Conservation (phyloP, 345 rosid genomes). For the Acer negundo region DNA sequence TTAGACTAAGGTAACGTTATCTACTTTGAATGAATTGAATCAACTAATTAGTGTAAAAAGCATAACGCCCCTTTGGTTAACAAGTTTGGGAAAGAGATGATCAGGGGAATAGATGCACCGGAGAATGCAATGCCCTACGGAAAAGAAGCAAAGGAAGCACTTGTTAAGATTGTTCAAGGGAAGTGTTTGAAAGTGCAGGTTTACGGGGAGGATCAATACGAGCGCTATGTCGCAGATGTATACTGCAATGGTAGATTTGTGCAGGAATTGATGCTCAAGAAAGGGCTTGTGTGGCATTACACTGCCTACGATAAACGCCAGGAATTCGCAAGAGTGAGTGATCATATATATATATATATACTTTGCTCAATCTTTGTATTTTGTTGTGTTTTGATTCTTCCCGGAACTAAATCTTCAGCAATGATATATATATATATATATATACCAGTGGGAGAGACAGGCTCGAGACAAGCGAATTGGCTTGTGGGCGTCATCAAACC, state of each 20-base stretch:
- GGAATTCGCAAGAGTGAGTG: conserved; percentile 56
- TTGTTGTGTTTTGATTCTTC: not conserved
- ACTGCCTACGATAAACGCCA: conserved; percentile 53
- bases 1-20: conserved; percentile 55
- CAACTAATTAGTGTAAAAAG: not conserved
- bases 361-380: not conserved
- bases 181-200: conserved; percentile 62
- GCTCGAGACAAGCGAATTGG: conserved; percentile 66
- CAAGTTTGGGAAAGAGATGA: conserved; percentile 20
- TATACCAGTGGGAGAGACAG: conserved; percentile 72
- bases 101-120: conserved; percentile 93
- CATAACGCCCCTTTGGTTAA: not conserved
- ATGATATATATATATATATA: too few species aligned
- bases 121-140: conserved; percentile 79
- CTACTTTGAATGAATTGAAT: not conserved
- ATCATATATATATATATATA: not conserved
- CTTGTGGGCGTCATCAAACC: conserved; percentile 79
- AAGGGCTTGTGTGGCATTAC: conserved; percentile 92
- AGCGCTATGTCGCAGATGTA: conserved; percentile 70
- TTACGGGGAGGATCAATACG: conserved; percentile 62
- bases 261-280: conserved; percentile 83
- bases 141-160: conserved; percentile 66
- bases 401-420: not conserved
- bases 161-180: conserved; percentile 61
- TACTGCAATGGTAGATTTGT: conserved; percentile 70